phyloP scores from a whole-genome alignment of 2,329 filamentous ascomycete species.

The Fusarium coicis region DNA sequence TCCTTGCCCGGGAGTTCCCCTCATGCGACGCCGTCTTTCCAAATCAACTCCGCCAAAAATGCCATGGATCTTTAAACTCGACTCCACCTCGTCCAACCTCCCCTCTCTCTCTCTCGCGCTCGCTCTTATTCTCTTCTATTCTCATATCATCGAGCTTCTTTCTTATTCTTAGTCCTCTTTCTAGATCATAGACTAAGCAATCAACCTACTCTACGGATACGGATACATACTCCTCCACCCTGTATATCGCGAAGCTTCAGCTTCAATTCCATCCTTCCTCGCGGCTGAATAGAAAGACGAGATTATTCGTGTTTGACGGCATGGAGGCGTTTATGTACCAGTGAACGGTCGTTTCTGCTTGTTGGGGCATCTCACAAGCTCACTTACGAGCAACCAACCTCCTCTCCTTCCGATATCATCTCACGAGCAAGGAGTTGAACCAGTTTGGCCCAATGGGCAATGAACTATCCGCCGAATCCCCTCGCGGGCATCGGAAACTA shows the following conservation, averaged over 20 bases:
- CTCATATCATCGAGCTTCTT: constrained; percentile 23
- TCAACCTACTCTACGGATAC: not conserved
- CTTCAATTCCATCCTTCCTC: constrained; percentile 14
- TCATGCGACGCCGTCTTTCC: constrained; percentile 28
- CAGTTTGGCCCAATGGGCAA: constrained; percentile 59
- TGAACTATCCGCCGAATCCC: constrained; percentile 58
- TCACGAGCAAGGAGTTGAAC: constrained; percentile 25
- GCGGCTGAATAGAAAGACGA: constrained; percentile 7
- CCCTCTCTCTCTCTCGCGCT: not conserved
- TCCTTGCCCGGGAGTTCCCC: constrained; percentile 34
- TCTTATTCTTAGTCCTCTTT: constrained; percentile 1
- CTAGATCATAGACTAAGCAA: constrained; percentile 6
- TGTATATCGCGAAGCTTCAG: not conserved
- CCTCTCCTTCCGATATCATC: constrained; percentile 22
- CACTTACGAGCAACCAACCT: constrained; percentile 25
- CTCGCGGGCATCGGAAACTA: constrained; percentile 58
- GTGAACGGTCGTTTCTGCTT: constrained; percentile 38
- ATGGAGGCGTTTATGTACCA: constrained; percentile 40
- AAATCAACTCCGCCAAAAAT: constrained; percentile 34
- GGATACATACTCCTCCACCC: not conserved
- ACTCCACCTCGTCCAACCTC: constrained; percentile 44
- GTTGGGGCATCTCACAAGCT: constrained; percentile 35
- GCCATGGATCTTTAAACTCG: constrained; percentile 44
- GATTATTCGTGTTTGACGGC: constrained; percentile 33
- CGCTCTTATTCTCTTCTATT: constrained; percentile 26